Percentiles rank a stretch among this genome's conserved stretches.
Conservation (phyloP, 1,139 yeast species). For the Candida glucosophila region DNA sequence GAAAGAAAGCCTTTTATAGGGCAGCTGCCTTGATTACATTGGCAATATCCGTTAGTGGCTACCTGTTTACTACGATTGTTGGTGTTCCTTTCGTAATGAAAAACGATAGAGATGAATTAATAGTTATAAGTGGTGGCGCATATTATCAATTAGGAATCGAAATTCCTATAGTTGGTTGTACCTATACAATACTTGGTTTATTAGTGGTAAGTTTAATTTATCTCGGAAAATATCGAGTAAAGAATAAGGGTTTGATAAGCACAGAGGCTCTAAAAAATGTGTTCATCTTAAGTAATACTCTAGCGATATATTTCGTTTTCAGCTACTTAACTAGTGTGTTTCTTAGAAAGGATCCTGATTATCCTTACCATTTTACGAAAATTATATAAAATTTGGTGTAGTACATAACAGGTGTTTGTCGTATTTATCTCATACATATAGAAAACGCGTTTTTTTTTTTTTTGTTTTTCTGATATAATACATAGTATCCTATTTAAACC, state of each 20-base stretch:
- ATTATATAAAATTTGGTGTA: constrained; percentile 14
- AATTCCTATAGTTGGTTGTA: constrained; percentile 38
- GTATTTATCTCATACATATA: no score
- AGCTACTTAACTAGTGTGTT: constrained; percentile 33
- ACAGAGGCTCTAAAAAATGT: constrained; percentile 5
- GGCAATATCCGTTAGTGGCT: constrained; percentile 47
- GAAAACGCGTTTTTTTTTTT: constrained; percentile 1
- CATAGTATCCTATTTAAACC: no score
- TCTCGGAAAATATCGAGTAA: constrained; percentile 19
- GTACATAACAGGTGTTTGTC: not conserved
- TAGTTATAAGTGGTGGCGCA: constrained; percentile 54
- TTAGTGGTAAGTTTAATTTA: constrained; percentile 29
- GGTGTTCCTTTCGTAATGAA: constrained; percentile 56
- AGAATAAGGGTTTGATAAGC: not conserved
- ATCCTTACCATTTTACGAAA: constrained; percentile 30
- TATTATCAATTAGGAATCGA: constrained; percentile 68
- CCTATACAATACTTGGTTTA: constrained; percentile 38
- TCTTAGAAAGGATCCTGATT: constrained; percentile 30
- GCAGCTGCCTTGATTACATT: constrained; percentile 32
- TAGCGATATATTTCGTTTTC: constrained; percentile 20
- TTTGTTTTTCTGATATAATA: no score
- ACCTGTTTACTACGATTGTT: constrained; percentile 51
- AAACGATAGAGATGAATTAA: constrained; percentile 35
- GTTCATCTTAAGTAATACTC: constrained; percentile 11
- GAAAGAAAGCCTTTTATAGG: constrained; percentile 25